Percentiles rank a stretch among this genome's conserved stretches.
These are phyloP conservation scores for Teunomyces pallodes DNA, from an alignment of 805 yeast species.

Conservation along the genomic window DNA sequence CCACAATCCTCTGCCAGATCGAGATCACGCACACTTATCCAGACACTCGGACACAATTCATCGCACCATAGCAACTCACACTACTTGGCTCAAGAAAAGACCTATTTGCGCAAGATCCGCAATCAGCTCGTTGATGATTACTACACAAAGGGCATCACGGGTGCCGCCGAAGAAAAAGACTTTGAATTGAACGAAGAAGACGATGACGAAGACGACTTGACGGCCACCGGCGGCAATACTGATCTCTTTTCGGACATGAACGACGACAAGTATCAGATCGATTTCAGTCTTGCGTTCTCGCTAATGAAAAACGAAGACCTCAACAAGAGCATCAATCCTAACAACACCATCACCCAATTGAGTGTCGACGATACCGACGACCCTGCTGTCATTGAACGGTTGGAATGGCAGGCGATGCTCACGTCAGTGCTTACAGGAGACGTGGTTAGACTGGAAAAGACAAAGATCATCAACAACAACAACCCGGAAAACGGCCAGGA, in stretches of 20 bases:
- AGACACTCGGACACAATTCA: constrained; percentile 14
- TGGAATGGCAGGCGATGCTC: constrained; percentile 96
- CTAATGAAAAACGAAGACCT: constrained; percentile 26
- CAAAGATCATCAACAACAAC: constrained; percentile 58
- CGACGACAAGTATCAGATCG: constrained; percentile 47
- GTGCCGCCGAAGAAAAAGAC: constrained; percentile 29
- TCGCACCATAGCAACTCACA: constrained; percentile 25
- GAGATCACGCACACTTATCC: constrained; percentile 18
- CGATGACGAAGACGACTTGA: constrained; percentile 31
- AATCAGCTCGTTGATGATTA: constrained; percentile 67
- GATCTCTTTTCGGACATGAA: constrained; percentile 39
- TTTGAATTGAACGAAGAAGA: constrained; percentile 22
- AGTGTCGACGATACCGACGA: constrained; percentile 40
- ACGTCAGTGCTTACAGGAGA: constrained; percentile 91
- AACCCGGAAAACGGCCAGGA: constrained; percentile 41
- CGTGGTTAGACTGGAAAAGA: constrained; percentile 87
- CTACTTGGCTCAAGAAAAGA: constrained; percentile 62
- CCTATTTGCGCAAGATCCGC: constrained; percentile 60
- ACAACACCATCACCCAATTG: constrained; percentile 34
- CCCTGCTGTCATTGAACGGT: constrained; percentile 63
- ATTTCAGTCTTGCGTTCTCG: constrained; percentile 39
- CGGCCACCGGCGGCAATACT: constrained; percentile 29
- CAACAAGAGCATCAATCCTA: constrained; percentile 15
- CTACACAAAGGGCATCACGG: constrained; percentile 64
- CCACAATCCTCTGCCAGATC: constrained; percentile 5